phyloP scores from a whole-genome alignment of 2,329 filamentous ascomycete genomes.

The Botrytis pseudocinerea region DNA sequence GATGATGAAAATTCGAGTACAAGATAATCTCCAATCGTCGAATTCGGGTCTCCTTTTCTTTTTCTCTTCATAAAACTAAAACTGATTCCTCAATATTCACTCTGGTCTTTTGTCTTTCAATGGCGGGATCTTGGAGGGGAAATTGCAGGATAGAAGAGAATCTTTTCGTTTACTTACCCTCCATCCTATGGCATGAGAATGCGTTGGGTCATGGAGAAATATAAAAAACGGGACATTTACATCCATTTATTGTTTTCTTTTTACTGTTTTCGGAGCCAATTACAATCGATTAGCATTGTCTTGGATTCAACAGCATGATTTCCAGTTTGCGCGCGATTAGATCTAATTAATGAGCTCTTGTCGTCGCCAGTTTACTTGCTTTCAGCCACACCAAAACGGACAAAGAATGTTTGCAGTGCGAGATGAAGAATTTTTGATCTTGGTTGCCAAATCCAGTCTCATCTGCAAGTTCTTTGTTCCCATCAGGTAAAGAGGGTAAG shows the following conservation, averaged over 20 bases:
- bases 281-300: neutral
- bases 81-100: conserved; percentile 62
- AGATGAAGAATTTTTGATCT: neutral
- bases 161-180: conserved; percentile 58
- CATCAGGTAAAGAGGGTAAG: neutral
- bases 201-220: conserved; percentile 40
- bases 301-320: neutral
- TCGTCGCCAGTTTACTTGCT: neutral
- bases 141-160: conserved; percentile 64
- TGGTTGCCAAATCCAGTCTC: neutral
- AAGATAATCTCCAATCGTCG: neutral
- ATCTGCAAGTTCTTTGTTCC: neutral
- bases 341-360: too few relatives aligned
- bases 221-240: conserved; percentile 36
- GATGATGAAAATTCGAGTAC: conserved; percentile 9
- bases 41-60: conserved; percentile 17
- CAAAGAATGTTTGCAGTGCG: conserved; percentile 21
- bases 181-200: conserved; percentile 47
- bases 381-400: neutral
- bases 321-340: neutral
- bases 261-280: neutral
- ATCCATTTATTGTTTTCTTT: neutral
- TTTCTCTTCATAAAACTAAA: conserved; percentile 47
- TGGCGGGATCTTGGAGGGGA: conserved; percentile 65
- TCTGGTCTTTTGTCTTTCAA: conserved; percentile 58